These are phyloP conservation scores for Nicotiana attenuata DNA, from an alignment of 257 asterid species.

Conservation along the genomic window DNA sequence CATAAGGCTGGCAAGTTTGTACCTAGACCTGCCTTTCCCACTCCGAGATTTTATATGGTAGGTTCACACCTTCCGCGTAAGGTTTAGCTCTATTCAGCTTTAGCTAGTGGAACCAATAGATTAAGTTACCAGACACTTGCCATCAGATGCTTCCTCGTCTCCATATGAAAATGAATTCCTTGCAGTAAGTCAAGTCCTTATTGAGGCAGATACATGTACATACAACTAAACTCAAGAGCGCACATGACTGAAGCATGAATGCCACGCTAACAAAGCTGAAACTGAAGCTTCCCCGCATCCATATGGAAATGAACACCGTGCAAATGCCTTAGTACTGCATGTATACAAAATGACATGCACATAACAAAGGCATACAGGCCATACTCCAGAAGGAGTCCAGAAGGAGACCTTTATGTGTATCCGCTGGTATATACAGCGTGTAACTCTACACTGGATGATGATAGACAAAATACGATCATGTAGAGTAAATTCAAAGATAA, in stretches of 20 bases:
- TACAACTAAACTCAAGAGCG: not conserved
- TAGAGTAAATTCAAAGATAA: not conserved
- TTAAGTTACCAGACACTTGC: not conserved
- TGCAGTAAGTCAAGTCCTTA: not conserved
- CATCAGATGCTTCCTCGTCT: not conserved
- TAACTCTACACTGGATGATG: not conserved
- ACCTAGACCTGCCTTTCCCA: not conserved
- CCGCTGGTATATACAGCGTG: not conserved
- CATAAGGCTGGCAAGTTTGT: not conserved
- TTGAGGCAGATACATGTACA: not conserved
- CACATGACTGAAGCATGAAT: not conserved
- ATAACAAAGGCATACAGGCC: not conserved
- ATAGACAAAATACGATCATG: not conserved
- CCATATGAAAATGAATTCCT: not conserved
- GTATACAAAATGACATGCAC: not conserved
- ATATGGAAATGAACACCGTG: not conserved
- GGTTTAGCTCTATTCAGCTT: not conserved
- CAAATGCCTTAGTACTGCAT: not conserved
- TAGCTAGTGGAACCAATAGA: not conserved
- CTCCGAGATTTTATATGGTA: not conserved
- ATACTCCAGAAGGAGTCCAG: not conserved
- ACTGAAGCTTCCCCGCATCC: not conserved
- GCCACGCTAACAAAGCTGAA: not conserved
- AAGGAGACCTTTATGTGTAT: not conserved
- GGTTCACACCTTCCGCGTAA: not conserved